Evolutionary conservation across 306 rosid genomes (phyloP).

Genomic region (Rosa lucieae): DNA sequence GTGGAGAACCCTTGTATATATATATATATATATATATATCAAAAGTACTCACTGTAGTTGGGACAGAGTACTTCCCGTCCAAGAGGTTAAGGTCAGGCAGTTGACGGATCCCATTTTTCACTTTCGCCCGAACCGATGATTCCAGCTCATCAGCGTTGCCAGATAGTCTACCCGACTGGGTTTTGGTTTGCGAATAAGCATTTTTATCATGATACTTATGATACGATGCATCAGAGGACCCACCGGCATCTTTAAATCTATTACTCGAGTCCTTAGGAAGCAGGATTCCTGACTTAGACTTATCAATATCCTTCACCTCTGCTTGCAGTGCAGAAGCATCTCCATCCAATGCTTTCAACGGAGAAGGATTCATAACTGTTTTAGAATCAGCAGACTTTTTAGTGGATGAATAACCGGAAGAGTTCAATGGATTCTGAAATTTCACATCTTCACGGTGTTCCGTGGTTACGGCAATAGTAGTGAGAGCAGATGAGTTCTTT

Average conservation of each 20-base stretch:
- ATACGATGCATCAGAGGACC: constrained; percentile 49
- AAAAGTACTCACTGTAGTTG: constrained; percentile 59
- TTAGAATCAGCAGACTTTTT: constrained; percentile 61
- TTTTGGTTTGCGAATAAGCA: constrained; percentile 53
- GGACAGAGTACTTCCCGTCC: constrained; percentile 48
- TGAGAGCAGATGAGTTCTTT: constrained; percentile 45
- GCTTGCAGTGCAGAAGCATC: constrained; percentile 42
- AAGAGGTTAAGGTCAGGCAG: constrained; percentile 63
- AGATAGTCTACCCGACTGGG: constrained; percentile 58
- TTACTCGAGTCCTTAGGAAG: constrained; percentile 55
- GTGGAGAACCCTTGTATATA: too few relatives aligned
- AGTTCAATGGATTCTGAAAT: constrained; percentile 49
- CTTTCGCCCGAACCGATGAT: constrained; percentile 47
- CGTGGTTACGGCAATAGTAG: constrained; percentile 44
- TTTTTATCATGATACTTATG: constrained; percentile 66
- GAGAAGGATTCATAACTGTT: constrained; percentile 49
- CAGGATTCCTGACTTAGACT: constrained; percentile 52
- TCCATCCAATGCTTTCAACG: constrained; percentile 58
- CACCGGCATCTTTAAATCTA: constrained; percentile 62
- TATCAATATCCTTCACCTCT: constrained; percentile 65
- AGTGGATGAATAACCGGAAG: constrained; percentile 47
- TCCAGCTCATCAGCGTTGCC: constrained; percentile 50
- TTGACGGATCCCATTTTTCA: constrained; percentile 61
- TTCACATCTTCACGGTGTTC: constrained; percentile 52
- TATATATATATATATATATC: background rate